phyloP scores from a whole-genome alignment of 768 basidiomycete genomes.

The Termitomyces sp. region DNA sequence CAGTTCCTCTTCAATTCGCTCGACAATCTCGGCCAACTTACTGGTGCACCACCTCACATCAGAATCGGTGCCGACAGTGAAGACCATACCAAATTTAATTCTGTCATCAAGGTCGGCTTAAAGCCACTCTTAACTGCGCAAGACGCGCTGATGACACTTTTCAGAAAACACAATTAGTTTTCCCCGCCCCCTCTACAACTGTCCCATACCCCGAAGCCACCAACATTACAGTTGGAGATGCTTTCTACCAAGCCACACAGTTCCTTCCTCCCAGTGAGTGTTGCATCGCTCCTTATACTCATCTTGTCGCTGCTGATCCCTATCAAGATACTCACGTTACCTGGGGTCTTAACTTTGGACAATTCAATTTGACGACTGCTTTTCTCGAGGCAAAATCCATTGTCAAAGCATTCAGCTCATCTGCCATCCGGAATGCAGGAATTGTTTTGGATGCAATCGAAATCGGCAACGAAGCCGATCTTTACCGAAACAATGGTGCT shows the following conservation, averaged over 20 bases:
- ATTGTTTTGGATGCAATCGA: slow-evolving; percentile 53
- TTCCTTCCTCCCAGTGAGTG: slow-evolving; percentile 16
- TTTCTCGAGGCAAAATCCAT: slow-evolving; percentile 46
- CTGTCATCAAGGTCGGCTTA: slow-evolving; percentile 35
- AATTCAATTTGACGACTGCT: slow-evolving; percentile 44
- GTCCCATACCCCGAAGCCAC: slow-evolving; percentile 66
- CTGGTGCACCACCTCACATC: slow-evolving; percentile 49
- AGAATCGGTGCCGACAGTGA: slow-evolving; percentile 55
- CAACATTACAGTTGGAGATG: slow-evolving; percentile 52
- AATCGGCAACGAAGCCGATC: slow-evolving; percentile 59
- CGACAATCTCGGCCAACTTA: slow-evolving; percentile 46
- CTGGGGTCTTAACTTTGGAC: slow-evolving; percentile 68
- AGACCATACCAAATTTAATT: slow-evolving; percentile 54
- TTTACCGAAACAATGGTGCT: slow-evolving; percentile 43
- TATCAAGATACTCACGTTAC: slow-evolving; percentile 51
- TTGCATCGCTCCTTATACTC: neutral
- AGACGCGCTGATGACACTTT: neutral
- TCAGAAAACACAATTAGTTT: slow-evolving; percentile 28
- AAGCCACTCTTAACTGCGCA: neutral
- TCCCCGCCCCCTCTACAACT: slow-evolving; percentile 41
- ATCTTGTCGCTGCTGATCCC: neutral
- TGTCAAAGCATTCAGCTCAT: slow-evolving; percentile 40
- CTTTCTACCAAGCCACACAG: slow-evolving; percentile 36
- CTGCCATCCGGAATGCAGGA: slow-evolving; percentile 30
- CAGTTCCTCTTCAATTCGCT: slow-evolving; percentile 57